Evolutionary conservation across 2,329 filamentous ascomycete genomes (phyloP).

Genomic region (Rhynchosporium agropyri): DNA sequence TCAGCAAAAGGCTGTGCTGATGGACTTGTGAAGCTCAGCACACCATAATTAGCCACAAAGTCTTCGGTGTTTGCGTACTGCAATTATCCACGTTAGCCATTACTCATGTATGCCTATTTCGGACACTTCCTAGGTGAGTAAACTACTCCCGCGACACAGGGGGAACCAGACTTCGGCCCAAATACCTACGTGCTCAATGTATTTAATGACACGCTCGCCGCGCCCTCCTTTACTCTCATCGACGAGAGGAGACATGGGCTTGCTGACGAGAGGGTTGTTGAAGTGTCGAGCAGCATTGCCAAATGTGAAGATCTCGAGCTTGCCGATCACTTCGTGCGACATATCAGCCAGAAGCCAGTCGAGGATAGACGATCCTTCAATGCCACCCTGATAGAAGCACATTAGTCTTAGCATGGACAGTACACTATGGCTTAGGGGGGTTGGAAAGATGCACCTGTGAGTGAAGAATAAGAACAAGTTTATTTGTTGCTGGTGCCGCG

Average conservation of each 20-base stretch:
- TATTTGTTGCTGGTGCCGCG: conserved; percentile 58
- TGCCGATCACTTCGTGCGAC: conserved; percentile 64
- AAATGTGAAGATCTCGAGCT: conserved; percentile 78
- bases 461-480: conserved; percentile 74
- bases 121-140: background rate
- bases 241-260: conserved; percentile 41
- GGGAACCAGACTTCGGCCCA: background rate
- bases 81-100: background rate
- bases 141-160: background rate
- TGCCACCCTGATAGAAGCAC: conserved; percentile 58
- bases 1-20: conserved; percentile 27
- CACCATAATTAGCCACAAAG: conserved; percentile 74
- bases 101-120: background rate
- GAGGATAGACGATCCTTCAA: conserved; percentile 71
- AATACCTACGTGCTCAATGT: conserved; percentile 72
- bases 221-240: conserved; percentile 27
- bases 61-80: conserved; percentile 64
- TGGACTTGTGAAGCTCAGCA: conserved; percentile 61
- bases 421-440: background rate
- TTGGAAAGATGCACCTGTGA: conserved; percentile 49
- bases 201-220: conserved; percentile 50
- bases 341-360: conserved; percentile 78
- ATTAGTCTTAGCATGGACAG: background rate
- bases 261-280: conserved; percentile 67
- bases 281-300: conserved; percentile 80